phyloP scores from a whole-genome alignment of 2,329 filamentous ascomycete species.

The Bipolaris cookei region DNA sequence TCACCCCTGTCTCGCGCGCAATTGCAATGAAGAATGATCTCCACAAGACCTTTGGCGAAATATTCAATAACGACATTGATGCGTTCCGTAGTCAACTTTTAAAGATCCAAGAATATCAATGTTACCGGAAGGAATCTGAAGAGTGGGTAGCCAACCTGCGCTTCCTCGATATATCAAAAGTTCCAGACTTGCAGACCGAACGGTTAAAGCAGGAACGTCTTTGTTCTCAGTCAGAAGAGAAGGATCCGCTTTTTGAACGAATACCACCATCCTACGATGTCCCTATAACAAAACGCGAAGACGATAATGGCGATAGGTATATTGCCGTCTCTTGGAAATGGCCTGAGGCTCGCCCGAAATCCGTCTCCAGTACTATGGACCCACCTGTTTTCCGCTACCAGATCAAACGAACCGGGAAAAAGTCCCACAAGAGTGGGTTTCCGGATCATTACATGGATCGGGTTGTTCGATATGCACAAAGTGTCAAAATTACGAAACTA shows the following conservation, averaged over 20 bases:
- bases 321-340: conserved; percentile 30
- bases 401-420: conserved; percentile 9
- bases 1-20: neutral
- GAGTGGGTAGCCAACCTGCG: conserved; percentile 18
- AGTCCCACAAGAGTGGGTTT: conserved; percentile 21
- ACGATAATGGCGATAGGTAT: conserved; percentile 10
- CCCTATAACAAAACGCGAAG: conserved; percentile 5
- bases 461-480: conserved; percentile 24
- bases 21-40: conserved; percentile 25
- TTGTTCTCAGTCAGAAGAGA: neutral
- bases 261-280: neutral
- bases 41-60: conserved; percentile 23
- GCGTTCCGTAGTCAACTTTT: conserved; percentile 25
- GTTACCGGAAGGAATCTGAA: conserved; percentile 16
- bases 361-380: neutral
- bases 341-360: neutral
- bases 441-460: conserved; percentile 28
- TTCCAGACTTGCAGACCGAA: conserved; percentile 8
- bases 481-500: conserved; percentile 6
- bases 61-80: conserved; percentile 17
- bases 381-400: conserved; percentile 14
- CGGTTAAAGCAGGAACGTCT: neutral
- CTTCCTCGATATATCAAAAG: conserved; percentile 25
- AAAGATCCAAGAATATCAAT: conserved; percentile 14
- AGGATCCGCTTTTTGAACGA: neutral